These are phyloP conservation scores for Neofusicoccum sp. DNA, from an alignment of 2,329 filamentous ascomycete genomes.

Conservation along the genomic window DNA sequence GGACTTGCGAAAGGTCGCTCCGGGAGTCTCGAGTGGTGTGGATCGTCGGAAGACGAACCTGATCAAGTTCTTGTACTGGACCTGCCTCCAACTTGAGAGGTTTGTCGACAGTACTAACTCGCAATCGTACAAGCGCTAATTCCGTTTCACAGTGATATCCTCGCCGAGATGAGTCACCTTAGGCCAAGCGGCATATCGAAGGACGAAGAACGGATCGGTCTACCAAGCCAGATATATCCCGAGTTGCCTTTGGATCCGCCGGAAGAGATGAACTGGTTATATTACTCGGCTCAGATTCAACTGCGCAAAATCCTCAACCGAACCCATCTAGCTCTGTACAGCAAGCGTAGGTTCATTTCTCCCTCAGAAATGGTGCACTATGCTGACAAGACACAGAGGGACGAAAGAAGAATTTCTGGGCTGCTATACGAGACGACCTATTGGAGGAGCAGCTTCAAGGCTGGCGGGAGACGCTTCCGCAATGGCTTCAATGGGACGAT, in stretches of 20 bases:
- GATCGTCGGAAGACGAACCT: constrained; percentile 35
- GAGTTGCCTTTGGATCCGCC: constrained; percentile 23
- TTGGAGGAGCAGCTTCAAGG: constrained; percentile 42
- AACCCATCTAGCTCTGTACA: constrained; percentile 59
- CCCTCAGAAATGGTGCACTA: constrained; percentile 28
- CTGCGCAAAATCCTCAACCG: constrained; percentile 60
- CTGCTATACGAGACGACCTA: constrained; percentile 36
- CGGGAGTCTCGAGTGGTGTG: constrained; percentile 6
- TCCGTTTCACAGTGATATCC: constrained; percentile 69
- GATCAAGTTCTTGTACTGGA: constrained; percentile 78
- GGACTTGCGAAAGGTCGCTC: constrained; percentile 17
- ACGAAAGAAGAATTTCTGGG: constrained; percentile 40
- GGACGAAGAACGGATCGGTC: constrained; percentile 64
- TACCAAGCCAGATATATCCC: constrained; percentile 60
- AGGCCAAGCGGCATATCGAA: constrained; percentile 63
- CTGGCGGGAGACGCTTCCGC: constrained; percentile 57
- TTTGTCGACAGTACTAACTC: constrained; percentile 39
- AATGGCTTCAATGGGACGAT: constrained; percentile 64
- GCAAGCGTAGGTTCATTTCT: constrained; percentile 40
- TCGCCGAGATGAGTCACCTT: constrained; percentile 75
- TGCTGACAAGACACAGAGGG: constrained; percentile 23
- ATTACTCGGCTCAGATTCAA: constrained; percentile 64
- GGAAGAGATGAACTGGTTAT: constrained; percentile 54
- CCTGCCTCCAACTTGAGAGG: constrained; percentile 90
- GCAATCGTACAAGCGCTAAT: background rate